These are phyloP conservation scores for Taiozyma sp. DNA, from an alignment of 1,139 yeast species.

Conservation along the genomic window DNA sequence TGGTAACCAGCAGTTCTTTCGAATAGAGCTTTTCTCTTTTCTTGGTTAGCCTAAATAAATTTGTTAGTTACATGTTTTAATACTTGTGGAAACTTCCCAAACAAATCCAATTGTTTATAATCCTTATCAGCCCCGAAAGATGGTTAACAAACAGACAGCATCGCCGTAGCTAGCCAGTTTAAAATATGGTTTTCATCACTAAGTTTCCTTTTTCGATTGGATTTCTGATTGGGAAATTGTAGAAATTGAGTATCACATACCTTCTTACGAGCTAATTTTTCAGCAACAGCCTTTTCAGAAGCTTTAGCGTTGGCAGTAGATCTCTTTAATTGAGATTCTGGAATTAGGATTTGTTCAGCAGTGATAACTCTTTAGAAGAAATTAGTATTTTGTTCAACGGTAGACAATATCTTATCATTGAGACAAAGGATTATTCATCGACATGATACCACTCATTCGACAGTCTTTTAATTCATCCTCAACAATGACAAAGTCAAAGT, in stretches of 20 bases:
- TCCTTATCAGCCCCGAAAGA: constrained; percentile 94
- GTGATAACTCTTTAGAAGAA: constrained; percentile 24
- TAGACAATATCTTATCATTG: background rate
- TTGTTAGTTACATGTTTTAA: constrained; percentile 17
- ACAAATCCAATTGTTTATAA: background rate
- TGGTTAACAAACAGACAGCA: constrained; percentile 97
- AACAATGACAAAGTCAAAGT: background rate
- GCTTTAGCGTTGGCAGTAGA: constrained; percentile 86
- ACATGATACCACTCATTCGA: constrained; percentile 28
- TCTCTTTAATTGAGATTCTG: constrained; percentile 97
- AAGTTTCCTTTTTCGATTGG: constrained; percentile 23
- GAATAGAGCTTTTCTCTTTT: constrained; percentile 92
- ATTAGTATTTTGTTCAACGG: constrained; percentile 11
- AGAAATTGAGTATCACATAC: constrained; percentile 52
- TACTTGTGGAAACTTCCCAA: constrained; percentile 8
- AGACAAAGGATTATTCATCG: constrained; percentile 16
- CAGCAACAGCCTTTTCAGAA: constrained; percentile 85
- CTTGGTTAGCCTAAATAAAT: constrained; percentile 61
- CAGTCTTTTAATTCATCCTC: constrained; percentile 11
- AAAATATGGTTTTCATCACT: constrained; percentile 63
- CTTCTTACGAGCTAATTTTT: constrained; percentile 79
- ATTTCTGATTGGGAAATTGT: background rate
- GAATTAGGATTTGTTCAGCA: constrained; percentile 43
- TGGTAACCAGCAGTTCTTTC: constrained; percentile 99
- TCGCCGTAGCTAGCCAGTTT: constrained; percentile 80